These are phyloP conservation scores for Prunus dulcis DNA, from an alignment of 306 rosid species.

Conservation along the genomic window DNA sequence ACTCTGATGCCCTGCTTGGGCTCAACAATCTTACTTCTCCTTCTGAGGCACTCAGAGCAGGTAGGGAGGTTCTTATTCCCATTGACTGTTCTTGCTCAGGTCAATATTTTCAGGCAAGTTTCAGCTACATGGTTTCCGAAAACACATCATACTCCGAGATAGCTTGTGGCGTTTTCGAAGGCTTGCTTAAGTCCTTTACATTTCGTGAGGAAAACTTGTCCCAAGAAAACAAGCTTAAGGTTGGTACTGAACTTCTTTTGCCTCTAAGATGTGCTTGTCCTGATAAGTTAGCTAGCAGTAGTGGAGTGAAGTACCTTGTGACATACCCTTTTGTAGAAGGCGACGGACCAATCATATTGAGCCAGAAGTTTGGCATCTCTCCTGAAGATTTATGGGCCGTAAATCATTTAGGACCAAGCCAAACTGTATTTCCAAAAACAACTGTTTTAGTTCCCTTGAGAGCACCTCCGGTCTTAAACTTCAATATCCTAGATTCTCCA, in stretches of 20 bases:
- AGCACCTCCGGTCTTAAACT: constrained; percentile 18
- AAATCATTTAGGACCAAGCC: constrained; percentile 21
- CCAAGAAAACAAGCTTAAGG: constrained; percentile 14
- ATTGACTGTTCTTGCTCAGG: constrained; percentile 46
- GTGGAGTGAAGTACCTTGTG: constrained; percentile 44
- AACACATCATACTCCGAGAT: constrained; percentile 31
- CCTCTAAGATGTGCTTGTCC: constrained; percentile 63
- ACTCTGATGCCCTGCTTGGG: constrained; percentile 23
- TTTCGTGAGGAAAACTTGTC: constrained; percentile 31
- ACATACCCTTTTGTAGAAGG: constrained; percentile 52
- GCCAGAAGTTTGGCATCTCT: constrained; percentile 40
- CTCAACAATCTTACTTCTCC: constrained; percentile 39
- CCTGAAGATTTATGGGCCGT: constrained; percentile 32
- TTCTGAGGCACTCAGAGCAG: constrained; percentile 32
- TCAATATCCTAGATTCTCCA: constrained; percentile 42
- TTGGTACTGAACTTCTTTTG: constrained; percentile 39
- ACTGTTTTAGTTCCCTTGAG: constrained; percentile 48
- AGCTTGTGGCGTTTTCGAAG: constrained; percentile 61
- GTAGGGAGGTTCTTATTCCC: constrained; percentile 62
- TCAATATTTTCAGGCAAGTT: constrained; percentile 35
- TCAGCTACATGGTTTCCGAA: constrained; percentile 30
- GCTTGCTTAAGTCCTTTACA: constrained; percentile 41
- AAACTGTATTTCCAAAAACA: constrained; percentile 38
- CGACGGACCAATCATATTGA: constrained; percentile 20
- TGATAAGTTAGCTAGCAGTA: constrained; percentile 20